Evolutionary conservation across 257 asterid genomes (phyloP), one percentile per base, ranked within the genome.

Genomic region (Nicotiana attenuata): DNA sequence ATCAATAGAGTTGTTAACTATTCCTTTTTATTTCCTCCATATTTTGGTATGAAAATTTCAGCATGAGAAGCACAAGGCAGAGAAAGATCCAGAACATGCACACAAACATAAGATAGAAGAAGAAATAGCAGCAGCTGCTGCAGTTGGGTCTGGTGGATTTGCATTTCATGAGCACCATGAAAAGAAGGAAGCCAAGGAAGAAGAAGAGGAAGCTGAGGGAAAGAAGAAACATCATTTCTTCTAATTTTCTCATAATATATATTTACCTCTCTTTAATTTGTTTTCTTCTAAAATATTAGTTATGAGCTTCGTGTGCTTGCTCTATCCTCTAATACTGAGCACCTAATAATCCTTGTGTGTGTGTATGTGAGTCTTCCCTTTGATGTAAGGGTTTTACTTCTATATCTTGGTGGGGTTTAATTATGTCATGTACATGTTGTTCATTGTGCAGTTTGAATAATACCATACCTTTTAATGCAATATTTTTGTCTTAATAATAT

Each of bases 141-240:
- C 92, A 0, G 89, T 91, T 0, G 98, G 97, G 14, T 76, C 91
- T 0, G 93, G 97, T 61, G 97, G 95, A 0, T 92, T 85, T 69
- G 90, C 86, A 0, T 86, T 91, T 91, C 97, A 94, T 35, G 98
- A 94, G 89, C 93, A 89, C 67, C 97, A 91, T 63, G 91, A 90
- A 78, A 91, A 94, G 88, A 91, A 94, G 35, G 94, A 89, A 53
- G 83, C 88, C 6, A 85, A 89, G 81, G 81, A 92, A 53, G 91
- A 89, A 28, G 90, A 87, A 69, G 90, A 88, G 82, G 80, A 77
- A 83, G 88, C 82, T 2, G 91, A 90, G 86, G 96, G 94, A 29
- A 86, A 89, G 83, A 85, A 90, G 81, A 87, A 89, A 73, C 92
- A 81, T 86, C 93, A 87, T 87, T 82, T 85, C 84, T 86, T 91